phyloP scores from a whole-genome alignment of 2,329 filamentous ascomycete species.

The Bimuria novae-zelandiae region DNA sequence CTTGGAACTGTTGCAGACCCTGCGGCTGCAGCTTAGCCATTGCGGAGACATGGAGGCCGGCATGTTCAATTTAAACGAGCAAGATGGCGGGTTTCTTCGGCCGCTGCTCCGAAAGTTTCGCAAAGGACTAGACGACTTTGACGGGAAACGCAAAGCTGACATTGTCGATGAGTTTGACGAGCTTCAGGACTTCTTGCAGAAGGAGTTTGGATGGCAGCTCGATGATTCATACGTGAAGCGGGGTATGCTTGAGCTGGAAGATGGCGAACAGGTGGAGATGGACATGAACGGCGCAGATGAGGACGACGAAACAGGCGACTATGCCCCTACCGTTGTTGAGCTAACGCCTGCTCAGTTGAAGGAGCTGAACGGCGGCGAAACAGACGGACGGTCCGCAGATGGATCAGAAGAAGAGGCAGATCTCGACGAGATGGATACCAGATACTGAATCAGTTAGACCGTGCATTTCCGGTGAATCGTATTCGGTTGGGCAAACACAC shows the following conservation, averaged over 20 bases:
- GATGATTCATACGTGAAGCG: constrained; percentile 58
- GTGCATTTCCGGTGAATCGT: constrained; percentile 28
- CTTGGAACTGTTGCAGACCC: constrained; percentile 53
- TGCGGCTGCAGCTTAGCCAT: constrained; percentile 60
- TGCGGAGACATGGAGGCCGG: constrained; percentile 64
- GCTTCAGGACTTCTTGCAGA: constrained; percentile 59
- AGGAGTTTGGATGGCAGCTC: constrained; percentile 63
- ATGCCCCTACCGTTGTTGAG: constrained; percentile 66
- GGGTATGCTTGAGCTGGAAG: constrained; percentile 65
- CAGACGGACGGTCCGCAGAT: constrained; percentile 27
- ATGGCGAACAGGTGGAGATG: constrained; percentile 66
- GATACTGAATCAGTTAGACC: constrained; percentile 35
- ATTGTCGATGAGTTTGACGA: constrained; percentile 60
- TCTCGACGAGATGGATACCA: constrained; percentile 46
- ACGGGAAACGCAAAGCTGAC: constrained; percentile 46
- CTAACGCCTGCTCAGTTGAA: constrained; percentile 51
- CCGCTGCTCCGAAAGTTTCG: constrained; percentile 59
- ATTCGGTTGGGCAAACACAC: constrained; percentile 9
- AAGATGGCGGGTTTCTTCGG: constrained; percentile 59
- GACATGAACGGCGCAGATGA: constrained; percentile 60
- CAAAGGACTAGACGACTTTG: constrained; percentile 55
- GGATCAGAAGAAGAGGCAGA: constrained; percentile 47
- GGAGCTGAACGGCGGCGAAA: constrained; percentile 38
- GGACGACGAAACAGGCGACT: constrained; percentile 68
- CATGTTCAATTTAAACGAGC: constrained; percentile 62